These are phyloP conservation scores for Monosporascus sp. DNA, from an alignment of 2,329 filamentous ascomycete species.

Conservation along the genomic window DNA sequence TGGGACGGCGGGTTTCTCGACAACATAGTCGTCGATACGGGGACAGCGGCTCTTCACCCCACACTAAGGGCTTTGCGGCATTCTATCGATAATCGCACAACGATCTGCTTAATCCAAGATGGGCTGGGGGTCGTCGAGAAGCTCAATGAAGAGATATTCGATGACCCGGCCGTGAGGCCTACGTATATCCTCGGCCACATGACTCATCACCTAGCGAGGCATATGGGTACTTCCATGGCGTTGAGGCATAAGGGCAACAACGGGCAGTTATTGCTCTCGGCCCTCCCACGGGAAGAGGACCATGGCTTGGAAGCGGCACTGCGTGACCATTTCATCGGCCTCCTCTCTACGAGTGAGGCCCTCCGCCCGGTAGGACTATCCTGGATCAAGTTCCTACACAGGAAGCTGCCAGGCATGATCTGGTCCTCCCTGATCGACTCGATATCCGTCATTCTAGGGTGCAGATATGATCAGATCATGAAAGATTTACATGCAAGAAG, in stretches of 20 bases:
- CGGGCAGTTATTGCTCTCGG: conserved; percentile 10
- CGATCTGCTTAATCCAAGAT: conserved; percentile 72
- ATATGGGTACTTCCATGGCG: conserved; percentile 18
- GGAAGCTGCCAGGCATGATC: conserved; percentile 74
- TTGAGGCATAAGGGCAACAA: conserved; percentile 36
- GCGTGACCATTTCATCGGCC: conserved; percentile 53
- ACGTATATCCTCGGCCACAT: conserved; percentile 69
- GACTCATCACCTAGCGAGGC: conserved; percentile 30
- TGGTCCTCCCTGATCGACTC: conserved; percentile 75
- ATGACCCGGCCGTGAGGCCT: conserved; percentile 59
- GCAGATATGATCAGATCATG: conserved; percentile 65
- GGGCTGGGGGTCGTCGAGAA: conserved; percentile 81
- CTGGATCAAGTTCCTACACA: conserved; percentile 58
- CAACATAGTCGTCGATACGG: conserved; percentile 22
- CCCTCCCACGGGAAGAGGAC: conserved; percentile 10
- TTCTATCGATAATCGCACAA: conserved; percentile 52
- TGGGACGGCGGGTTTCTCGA: conserved; percentile 6
- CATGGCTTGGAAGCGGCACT: conserved; percentile 13
- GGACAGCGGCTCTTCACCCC: conserved; percentile 7
- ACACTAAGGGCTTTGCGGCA: conserved; percentile 15
- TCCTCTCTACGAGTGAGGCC: conserved; percentile 56
- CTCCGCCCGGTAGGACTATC: conserved; percentile 56
- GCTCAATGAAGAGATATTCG: conserved; percentile 67
- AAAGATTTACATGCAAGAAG: conserved; percentile 60
- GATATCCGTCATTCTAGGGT: conserved; percentile 72